phyloP scores from a whole-genome alignment of 1,284 basidiomycete genomes.

The Phellopilus nigrolimitatus region DNA sequence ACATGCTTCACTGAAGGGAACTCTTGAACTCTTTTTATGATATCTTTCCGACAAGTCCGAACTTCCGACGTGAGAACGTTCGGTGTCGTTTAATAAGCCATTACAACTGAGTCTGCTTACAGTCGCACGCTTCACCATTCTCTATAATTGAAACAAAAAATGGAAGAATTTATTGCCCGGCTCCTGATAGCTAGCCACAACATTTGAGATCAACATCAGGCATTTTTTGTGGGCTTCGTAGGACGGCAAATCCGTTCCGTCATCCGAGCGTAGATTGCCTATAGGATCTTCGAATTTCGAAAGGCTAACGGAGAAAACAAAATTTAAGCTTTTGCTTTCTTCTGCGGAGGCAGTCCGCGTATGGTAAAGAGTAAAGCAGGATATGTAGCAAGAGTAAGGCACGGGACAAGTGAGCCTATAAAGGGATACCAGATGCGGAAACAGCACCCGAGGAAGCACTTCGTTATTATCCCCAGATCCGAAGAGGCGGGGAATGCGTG shows the following conservation, averaged over 20 bases:
- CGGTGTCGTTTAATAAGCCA: no score
- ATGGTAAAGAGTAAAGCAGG: neutral
- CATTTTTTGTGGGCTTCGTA: neutral
- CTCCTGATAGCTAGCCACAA: no score
- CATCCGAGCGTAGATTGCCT: neutral
- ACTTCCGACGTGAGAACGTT: no score
- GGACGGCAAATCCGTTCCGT: neutral
- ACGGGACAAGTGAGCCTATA: neutral
- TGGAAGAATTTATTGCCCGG: no score
- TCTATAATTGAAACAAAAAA: neutral
- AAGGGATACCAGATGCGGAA: neutral
- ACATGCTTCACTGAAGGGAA: no score
- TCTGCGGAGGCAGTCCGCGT: neutral
- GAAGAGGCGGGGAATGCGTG: neutral
- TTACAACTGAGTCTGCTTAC: no score
- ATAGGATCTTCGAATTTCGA: neutral
- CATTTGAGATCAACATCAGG: no score
- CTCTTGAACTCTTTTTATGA: no score
- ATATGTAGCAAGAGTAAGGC: neutral
- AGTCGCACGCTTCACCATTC: no score
- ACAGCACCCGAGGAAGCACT: neutral
- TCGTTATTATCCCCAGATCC: neutral
- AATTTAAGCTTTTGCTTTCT: slow-evolving; percentile 4
- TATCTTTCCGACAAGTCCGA: no score
- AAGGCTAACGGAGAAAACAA: slow-evolving; percentile 2